Evolutionary conservation across 495 filamentous ascomycete species (phyloP), one percentile per base, ranked within the genome.

Genomic region (Aspergillus nidulans): DNA sequence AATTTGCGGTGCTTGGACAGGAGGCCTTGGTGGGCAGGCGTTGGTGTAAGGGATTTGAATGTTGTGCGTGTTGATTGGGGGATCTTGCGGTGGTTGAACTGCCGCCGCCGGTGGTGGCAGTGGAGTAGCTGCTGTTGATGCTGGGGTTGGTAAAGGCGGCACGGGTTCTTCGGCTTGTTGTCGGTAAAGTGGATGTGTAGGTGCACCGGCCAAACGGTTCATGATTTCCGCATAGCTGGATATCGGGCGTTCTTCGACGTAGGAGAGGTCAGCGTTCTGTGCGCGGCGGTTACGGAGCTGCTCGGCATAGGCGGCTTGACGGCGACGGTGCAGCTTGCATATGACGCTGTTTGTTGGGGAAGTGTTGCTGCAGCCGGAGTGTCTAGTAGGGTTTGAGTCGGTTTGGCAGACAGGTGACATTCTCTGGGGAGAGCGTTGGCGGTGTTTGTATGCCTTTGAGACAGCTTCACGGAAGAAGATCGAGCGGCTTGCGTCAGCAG

Each of bases 381-480:
- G 59, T 21, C 18, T 56, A 36, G 40, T 55, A 12, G 36, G 53
- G 34, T 52, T 55, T 42, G 59, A 52, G 38, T 57, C 49, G 13
- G 59, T 21, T 24, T 23, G 41, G 24, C 53, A 32, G n/a, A 34
- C 18, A 18, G 28, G 28, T 1, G 30, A 39, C 23, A 56, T 55
- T 24, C 53, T 49, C 15, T 47, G 56, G 16, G 59, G 30, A 19
- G 55, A 53, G 7, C 69, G 69, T 39, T 80, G 69, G 25, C 71
- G 70, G 28, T 78, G 75, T 52, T 82, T 77, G 63, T 87, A 87
- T 26, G 82, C 75, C 28, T 77, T 78, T 2, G 77, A 72, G 16
- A 86, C 71, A 0, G 83, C 82, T 66, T 86, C 82, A 55, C 84
- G 82, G 51, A 88, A 72, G 63, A 88, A 88, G 10, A 76, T 80